A percentile compares a stretch with the other conserved stretches of the same genome.
Conservation (phyloP, 352 stramenopile genomes). For the Globisporangium sylvaticum region DNA sequence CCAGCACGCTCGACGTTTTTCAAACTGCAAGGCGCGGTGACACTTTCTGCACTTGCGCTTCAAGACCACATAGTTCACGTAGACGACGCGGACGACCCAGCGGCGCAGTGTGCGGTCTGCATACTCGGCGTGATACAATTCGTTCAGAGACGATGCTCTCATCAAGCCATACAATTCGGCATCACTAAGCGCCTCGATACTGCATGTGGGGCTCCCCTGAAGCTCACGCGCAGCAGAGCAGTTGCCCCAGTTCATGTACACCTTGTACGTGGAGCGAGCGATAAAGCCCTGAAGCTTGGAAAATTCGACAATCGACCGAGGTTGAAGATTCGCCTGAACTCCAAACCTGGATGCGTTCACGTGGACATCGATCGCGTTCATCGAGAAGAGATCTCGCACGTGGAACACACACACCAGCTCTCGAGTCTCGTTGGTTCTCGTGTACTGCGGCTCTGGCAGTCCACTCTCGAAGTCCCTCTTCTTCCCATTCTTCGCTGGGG, state of each 20-base stretch:
- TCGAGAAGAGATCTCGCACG: conserved; percentile 37
- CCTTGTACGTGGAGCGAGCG: conserved; percentile 53
- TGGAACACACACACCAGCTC: conserved; percentile 27
- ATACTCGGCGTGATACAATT: conserved; percentile 33
- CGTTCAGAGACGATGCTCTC: conserved; percentile 32
- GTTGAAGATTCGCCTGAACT: conserved; percentile 24
- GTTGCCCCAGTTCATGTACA: conserved; percentile 56
- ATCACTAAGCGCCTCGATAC: conserved; percentile 15
- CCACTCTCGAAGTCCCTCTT: neutral
- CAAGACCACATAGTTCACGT: conserved; percentile 70
- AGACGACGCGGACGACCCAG: conserved; percentile 60
- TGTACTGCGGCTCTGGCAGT: neutral
- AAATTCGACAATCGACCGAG: conserved; percentile 42
- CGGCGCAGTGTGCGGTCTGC: conserved; percentile 55
- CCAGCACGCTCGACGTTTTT: conserved; percentile 42
- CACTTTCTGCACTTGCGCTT: conserved; percentile 67
- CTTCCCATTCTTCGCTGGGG: neutral
- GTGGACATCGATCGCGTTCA: conserved; percentile 46
- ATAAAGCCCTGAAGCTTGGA: conserved; percentile 54
- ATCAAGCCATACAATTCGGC: conserved; percentile 38
- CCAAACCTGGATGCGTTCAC: conserved; percentile 46
- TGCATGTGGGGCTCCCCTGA: neutral
- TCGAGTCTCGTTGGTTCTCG: neutral
- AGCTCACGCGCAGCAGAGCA: conserved; percentile 21
- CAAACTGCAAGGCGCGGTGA: conserved; percentile 38